Conservation (phyloP, 163 green algal species). For the Dunaliella salina region DNA sequence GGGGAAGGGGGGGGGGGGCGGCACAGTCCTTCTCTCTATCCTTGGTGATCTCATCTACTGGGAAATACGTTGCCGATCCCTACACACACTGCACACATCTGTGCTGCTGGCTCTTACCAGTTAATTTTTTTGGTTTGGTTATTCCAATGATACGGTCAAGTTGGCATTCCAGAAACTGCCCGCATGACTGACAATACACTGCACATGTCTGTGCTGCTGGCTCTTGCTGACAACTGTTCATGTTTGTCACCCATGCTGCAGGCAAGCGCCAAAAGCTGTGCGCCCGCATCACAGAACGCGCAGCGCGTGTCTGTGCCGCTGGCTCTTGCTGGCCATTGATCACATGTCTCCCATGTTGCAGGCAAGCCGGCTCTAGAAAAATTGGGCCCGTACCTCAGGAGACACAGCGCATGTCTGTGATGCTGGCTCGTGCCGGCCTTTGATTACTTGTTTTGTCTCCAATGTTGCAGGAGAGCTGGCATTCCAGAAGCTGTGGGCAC, state of each 20-base stretch:
- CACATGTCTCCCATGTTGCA: background rate
- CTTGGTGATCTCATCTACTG: too few species aligned
- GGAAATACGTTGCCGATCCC: too few species aligned
- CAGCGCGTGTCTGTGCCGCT: constrained; percentile 34
- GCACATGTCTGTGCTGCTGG: constrained; percentile 35
- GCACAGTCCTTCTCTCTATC: too few species aligned
- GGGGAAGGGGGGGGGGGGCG: too few species aligned
- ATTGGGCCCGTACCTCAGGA: constrained; percentile 30
- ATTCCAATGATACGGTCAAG: background rate
- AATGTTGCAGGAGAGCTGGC: constrained; percentile 6
- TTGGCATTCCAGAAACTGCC: constrained; percentile 12
- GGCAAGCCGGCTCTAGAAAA: constrained; percentile 7
- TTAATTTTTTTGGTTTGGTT: too few species aligned
- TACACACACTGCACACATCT: constrained; percentile 32
- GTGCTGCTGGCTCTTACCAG: constrained; percentile 19
- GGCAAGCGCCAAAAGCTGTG: constrained; percentile 28
- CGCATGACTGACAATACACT: too few species aligned
- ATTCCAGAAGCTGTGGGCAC: constrained; percentile 32
- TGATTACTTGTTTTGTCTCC: too few species aligned
- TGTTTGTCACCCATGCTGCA: background rate
- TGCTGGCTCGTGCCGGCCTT: background rate
- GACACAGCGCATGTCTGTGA: constrained; percentile 35
- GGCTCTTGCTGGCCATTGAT: constrained; percentile 23
- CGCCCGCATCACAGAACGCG: constrained; percentile 18
- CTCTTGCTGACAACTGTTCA: too few species aligned